Evolutionary conservation across 2,329 filamentous ascomycete species (phyloP).

Genomic region (Hortaea sp.): DNA sequence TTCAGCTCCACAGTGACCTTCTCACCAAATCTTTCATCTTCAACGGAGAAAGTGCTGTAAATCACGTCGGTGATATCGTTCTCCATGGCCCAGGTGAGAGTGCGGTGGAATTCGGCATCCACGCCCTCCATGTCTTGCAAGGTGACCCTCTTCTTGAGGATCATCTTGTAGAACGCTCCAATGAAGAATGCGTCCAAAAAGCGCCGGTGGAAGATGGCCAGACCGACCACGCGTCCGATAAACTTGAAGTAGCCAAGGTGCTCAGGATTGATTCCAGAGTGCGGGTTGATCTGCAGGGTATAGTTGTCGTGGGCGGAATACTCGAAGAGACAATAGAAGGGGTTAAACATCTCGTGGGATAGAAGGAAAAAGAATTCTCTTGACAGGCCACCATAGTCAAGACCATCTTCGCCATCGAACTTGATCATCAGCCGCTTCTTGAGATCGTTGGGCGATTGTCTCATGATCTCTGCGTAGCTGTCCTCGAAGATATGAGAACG

Average conservation of each 20-base stretch:
- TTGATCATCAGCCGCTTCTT: slow-evolving; percentile 99
- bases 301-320: slow-evolving; percentile 99
- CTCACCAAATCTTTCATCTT: slow-evolving; percentile 94
- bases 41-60: slow-evolving; percentile 91
- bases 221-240: slow-evolving; percentile 89
- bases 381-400: slow-evolving; percentile 96
- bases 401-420: slow-evolving; percentile 94
- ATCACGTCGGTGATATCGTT: slow-evolving; percentile 94
- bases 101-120: slow-evolving; percentile 94
- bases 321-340: slow-evolving; percentile 98
- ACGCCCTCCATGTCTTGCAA: slow-evolving; percentile 98
- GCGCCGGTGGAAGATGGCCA: slow-evolving; percentile 95
- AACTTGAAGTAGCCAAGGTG: slow-evolving; percentile 99
- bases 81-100: slow-evolving; percentile 93
- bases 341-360: slow-evolving; percentile 99
- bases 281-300: slow-evolving; percentile 97
- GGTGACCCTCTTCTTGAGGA: slow-evolving; percentile 82
- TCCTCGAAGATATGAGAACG: slow-evolving; percentile 97
- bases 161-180: slow-evolving; percentile 98
- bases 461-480: slow-evolving; percentile 96
- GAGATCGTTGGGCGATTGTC: slow-evolving; percentile 85
- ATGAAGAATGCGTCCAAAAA: slow-evolving; percentile 99
- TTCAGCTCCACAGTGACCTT: slow-evolving; percentile 90
- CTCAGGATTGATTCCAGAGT: slow-evolving; percentile 97
- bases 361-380: slow-evolving; percentile 99